Base-by-base conservation (phyloP, 2,329 filamentous ascomycete genomes). In the Helotiales sp. region DNA sequence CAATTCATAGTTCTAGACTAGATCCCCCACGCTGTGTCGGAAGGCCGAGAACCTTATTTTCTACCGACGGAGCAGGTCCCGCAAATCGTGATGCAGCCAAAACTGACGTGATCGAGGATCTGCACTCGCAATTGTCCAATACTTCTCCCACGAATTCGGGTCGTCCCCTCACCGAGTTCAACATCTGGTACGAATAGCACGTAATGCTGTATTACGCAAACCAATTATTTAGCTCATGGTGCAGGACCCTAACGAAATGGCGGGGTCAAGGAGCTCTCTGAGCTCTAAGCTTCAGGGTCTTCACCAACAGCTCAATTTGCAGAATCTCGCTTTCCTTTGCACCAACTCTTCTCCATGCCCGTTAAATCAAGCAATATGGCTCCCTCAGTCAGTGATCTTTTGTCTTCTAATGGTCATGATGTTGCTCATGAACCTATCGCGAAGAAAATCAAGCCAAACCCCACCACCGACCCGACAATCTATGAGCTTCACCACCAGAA, bases 401-500 rank as follows among this genome's bases (percentile, higher is more conserved):
- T 49, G 31, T 22, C 19, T 17, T 42, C 27, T 9, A 52, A 52
- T 24, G 34, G 34, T 34, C 9, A 10, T 10, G 30, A n/a, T 13
- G 15, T 33, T 17, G 25, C 30, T 9, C 30, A 19, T 17, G 51
- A 54, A 54, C 29, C 50, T 51, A 34, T 15, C 15, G 15, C 36
- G 13, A 58, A 58, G 51, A 58, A 54, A 46, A 19, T 31, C 13
- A 58, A 54, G 17, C 54, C 57, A 22, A 52, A 63, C 24, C 52
- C 58, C 9, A 38, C 67, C 63, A 5, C 74, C 8, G 75, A 79
- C 49, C 75, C 76, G 5, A 59, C 66, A 12, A 63, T 76, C 19
- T 80, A 80, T 58, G 66, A 71, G 12, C 59, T 70, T 33, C 76
- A 77, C 55, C 66, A 76, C 55, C 61, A 70, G 31, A 69, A 71